Evolutionary conservation across 495 filamentous ascomycete species (phyloP).

Genomic region (Neurospora sp.): DNA sequence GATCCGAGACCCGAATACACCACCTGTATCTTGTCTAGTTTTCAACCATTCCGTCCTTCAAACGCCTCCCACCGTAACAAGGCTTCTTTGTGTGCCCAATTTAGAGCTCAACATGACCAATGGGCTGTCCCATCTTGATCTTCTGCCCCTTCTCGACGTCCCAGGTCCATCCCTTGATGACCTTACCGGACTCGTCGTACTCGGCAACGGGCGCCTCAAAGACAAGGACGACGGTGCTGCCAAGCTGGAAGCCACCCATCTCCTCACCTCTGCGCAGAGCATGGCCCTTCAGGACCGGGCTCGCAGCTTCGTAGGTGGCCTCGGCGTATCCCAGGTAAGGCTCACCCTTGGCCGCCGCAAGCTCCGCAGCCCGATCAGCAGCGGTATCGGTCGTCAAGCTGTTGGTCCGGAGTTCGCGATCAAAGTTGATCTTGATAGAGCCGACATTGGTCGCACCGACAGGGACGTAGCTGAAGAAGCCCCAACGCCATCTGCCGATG

Average conservation of each 20-base stretch:
- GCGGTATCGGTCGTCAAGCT: conserved; percentile 79
- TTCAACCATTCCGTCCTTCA: background rate
- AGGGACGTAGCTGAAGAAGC: conserved; percentile 92
- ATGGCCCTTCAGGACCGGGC: conserved; percentile 67
- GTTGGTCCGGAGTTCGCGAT: conserved; percentile 89
- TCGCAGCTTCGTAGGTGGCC: conserved; percentile 76
- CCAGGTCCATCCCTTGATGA: conserved; percentile 70
- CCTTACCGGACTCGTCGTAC: conserved; percentile 53
- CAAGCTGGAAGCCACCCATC: conserved; percentile 96
- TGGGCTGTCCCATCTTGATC: conserved; percentile 76
- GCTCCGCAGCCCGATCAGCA: conserved; percentile 70
- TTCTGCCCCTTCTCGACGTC: conserved; percentile 72
- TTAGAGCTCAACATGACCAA: conserved; percentile 48
- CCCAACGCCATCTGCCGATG: conserved; percentile 89
- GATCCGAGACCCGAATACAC: background rate
- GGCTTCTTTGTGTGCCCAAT: background rate
- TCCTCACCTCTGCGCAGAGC: conserved; percentile 81
- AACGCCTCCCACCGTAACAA: background rate
- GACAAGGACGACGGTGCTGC: conserved; percentile 89
- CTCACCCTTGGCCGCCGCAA: conserved; percentile 65
- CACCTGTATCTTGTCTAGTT: background rate
- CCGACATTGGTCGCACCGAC: conserved; percentile 99
- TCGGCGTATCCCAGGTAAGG: conserved; percentile 79
- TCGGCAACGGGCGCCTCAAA: conserved; percentile 81
- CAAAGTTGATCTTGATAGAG: conserved; percentile 95